phyloP scores from a whole-genome alignment of 257 asterid genomes.

The Pogostemon cablin region DNA sequence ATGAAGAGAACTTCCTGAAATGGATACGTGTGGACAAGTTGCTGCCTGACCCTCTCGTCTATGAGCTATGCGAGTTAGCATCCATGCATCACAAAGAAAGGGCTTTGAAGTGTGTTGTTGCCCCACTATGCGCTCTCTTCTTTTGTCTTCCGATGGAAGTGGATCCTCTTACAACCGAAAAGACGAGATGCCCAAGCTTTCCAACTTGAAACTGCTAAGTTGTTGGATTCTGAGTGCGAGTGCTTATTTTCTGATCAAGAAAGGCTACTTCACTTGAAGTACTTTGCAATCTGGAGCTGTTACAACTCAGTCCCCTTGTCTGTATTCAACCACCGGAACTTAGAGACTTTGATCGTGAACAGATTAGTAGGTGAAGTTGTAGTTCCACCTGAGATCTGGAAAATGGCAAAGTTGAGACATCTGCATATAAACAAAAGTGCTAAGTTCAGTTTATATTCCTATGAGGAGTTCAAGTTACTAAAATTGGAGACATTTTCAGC shows the following conservation, averaged over 20 bases:
- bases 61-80: slow-evolving; percentile 1
- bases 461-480: background rate
- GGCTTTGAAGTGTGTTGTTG: background rate
- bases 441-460: background rate
- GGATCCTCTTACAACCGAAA: background rate
- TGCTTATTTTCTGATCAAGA: background rate
- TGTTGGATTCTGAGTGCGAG: background rate
- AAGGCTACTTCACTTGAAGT: background rate
- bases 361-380: slow-evolving; percentile 4
- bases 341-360: background rate
- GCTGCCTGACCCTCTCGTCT: background rate
- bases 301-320: background rate
- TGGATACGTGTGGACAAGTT: background rate
- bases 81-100: background rate
- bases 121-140: background rate
- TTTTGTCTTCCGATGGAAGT: background rate
- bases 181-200: background rate
- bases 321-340: background rate
- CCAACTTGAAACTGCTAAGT: background rate
- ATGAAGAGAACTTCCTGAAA: background rate
- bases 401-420: background rate
- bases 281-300: background rate
- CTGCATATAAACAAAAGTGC: background rate
- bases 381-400: background rate
- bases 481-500: background rate